Evolutionary conservation across 164 flowering plant genomes (phyloP).

Genomic region (Platanus orientalis): DNA sequence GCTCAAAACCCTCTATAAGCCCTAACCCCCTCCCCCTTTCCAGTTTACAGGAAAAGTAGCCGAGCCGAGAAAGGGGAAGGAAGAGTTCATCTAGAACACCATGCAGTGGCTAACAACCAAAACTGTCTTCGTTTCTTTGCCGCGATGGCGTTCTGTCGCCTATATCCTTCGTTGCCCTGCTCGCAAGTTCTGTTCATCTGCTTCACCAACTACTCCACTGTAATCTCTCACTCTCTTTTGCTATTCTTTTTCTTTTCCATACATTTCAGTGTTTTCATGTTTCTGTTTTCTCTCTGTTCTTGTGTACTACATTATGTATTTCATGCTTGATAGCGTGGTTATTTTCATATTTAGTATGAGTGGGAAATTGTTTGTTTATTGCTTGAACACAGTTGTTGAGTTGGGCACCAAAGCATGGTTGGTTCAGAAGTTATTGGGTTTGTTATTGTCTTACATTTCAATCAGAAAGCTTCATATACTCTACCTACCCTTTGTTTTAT

Average conservation of each 20-base stretch:
- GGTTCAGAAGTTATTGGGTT: neutral
- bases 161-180: constrained; percentile 33
- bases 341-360: too few species aligned
- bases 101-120: constrained; percentile 57
- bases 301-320: neutral
- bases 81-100: neutral
- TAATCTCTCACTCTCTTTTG: constrained; percentile 20
- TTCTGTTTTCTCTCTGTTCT: neutral
- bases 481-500: neutral
- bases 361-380: too few species aligned
- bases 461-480: too few species aligned
- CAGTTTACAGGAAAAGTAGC: neutral
- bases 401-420: neutral
- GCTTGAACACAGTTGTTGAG: too few species aligned
- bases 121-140: constrained; percentile 38
- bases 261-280: neutral
- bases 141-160: constrained; percentile 49
- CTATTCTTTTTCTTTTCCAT: neutral
- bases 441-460: neutral
- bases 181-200: constrained; percentile 15
- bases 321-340: too few species aligned
- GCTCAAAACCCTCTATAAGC: too few species aligned
- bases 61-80: neutral
- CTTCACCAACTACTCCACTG: constrained; percentile 21
- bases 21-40: too few species aligned